Conservation (phyloP, 106 monocot genomes). For the Amphibolis antarctica region DNA sequence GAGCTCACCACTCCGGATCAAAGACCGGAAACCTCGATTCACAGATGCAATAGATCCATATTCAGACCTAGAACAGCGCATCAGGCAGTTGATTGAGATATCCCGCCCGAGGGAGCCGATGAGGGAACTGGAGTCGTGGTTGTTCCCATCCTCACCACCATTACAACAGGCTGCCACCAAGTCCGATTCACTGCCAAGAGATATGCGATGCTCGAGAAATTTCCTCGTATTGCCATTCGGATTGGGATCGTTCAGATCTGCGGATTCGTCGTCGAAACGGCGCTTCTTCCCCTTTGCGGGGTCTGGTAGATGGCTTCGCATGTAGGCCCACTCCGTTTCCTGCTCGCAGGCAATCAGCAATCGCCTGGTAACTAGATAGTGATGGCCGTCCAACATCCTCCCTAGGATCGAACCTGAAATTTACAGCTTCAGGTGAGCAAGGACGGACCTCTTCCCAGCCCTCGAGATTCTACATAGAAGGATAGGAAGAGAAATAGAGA, state of each 20-base stretch:
- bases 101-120: constrained; percentile 37
- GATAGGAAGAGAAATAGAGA: background rate
- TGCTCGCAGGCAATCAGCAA: constrained; percentile 23
- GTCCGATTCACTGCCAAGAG: background rate
- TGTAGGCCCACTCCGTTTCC: constrained; percentile 29
- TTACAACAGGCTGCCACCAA: background rate
- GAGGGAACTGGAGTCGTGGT: constrained; percentile 18
- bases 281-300: constrained; percentile 2
- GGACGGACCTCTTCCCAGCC: background rate
- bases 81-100: constrained; percentile 41
- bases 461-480: background rate
- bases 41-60: constrained; percentile 42
- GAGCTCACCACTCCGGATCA: constrained; percentile 51
- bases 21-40: constrained; percentile 39
- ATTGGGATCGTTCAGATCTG: background rate
- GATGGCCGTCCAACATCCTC: constrained; percentile 32
- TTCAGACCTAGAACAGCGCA: constrained; percentile 46
- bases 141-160: background rate
- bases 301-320: constrained; percentile 11
- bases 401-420: background rate
- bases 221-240: background rate
- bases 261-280: constrained; percentile 3
- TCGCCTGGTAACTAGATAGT: constrained; percentile 22
- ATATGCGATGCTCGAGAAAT: background rate
- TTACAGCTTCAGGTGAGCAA: background rate